Evolutionary conservation across 1,284 basidiomycete species (phyloP), one percentile per base, ranked within the genome.

Genomic region (Naganishia cerealis): DNA sequence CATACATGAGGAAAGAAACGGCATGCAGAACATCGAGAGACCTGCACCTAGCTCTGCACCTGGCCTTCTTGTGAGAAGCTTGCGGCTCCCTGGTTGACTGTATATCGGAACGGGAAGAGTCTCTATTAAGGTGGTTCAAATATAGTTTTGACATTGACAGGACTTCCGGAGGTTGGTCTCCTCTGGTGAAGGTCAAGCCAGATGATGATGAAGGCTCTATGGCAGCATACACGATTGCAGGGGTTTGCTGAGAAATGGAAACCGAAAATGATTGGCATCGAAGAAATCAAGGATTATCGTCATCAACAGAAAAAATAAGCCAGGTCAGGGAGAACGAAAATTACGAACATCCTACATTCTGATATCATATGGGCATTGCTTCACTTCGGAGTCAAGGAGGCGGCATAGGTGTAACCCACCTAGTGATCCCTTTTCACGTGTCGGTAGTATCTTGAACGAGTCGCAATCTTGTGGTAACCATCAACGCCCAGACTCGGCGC

Each of bases 151-250:
- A 33, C 29, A 33, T 83, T 96, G 57, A 88, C 93, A 1, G 85
- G 86, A 24, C 86, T 92, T 54, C 87, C 90, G 10, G 83, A 84
- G 0, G 94, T 89, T 0, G 96, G 93, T 1, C 84, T 98, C 3
- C 85, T n/a, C n/a, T 99, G 39, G 96, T 78, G 96, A 99, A 80
- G 39, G 94, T 99, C 43, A 94, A 97, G 75, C 93, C 97, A 61
- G 87, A 94, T 75, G 83, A 84, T 69, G 86, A 86, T n/a, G 80
- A 85, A 73, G 96, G 96, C 1, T 87, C 84, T n/a, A 99, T 99
- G 92, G 93, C 94, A 48, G 94, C n/a, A 84, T 94, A 40, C 94
- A 98, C 76, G 93, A 94, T 74, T 96, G 93, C 76, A 85, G 93
- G 74, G 84, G 63, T 99, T 99, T 77, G 95, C 96, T n/a, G 87